Conservation (phyloP, 495 filamentous ascomycete genomes). For the Niebla homalea region DNA sequence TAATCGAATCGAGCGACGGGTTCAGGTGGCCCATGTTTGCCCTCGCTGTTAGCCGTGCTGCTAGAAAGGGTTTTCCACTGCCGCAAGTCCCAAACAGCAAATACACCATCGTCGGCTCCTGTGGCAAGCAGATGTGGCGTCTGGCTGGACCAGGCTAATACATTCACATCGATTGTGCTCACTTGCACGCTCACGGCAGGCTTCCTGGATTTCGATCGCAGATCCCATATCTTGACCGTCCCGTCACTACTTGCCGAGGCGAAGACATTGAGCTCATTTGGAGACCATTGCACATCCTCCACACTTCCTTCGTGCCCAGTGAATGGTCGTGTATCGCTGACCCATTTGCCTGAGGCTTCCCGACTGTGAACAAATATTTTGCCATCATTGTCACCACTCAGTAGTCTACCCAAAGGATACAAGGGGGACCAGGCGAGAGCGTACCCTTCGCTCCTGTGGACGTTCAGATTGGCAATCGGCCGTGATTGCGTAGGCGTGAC, state of each 20-base stretch:
- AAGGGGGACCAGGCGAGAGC: constrained; percentile 87
- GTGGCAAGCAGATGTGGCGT: constrained; percentile 82
- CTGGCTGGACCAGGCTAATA: constrained; percentile 82
- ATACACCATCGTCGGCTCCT: constrained; percentile 85
- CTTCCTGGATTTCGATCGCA: constrained; percentile 73
- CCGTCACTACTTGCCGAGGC: constrained; percentile 87
- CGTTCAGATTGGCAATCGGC: constrained; percentile 69
- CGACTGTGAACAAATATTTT: constrained; percentile 76
- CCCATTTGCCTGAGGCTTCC: constrained; percentile 76
- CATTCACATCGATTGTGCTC: constrained; percentile 79
- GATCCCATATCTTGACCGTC: constrained; percentile 89
- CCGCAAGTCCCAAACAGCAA: constrained; percentile 91
- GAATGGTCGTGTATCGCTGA: constrained; percentile 67
- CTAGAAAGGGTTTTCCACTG: constrained; percentile 65
- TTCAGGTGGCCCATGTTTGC: constrained; percentile 26
- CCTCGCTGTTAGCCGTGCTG: constrained; percentile 34
- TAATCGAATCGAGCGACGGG: constrained; percentile 84
- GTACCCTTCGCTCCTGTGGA: constrained; percentile 89
- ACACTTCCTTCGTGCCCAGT: constrained; percentile 71
- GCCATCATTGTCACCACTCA: constrained; percentile 86
- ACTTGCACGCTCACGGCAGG: constrained; percentile 76
- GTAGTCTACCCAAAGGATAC: constrained; percentile 61
- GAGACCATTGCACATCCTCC: constrained; percentile 94
- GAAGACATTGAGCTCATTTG: constrained; percentile 81
- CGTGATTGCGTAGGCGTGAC: constrained; percentile 73